phyloP scores from a whole-genome alignment of 495 filamentous ascomycete species.

The Penicillium desertorum region DNA sequence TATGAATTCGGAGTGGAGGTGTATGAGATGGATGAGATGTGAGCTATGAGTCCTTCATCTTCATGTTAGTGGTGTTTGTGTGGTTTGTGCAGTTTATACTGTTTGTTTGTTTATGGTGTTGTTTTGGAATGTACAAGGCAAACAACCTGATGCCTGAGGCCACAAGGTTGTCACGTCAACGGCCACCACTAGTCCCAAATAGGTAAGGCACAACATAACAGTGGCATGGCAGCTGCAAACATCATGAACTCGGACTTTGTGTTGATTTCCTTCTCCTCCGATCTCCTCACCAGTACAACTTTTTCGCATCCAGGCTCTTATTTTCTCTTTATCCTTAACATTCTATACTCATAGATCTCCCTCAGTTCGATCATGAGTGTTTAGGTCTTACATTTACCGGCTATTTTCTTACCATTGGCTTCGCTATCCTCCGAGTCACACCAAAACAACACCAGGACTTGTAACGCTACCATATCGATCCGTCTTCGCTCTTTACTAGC shows the following conservation, averaged over 20 bases:
- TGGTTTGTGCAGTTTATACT: slow-evolving; percentile 5
- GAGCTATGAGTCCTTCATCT: not conserved
- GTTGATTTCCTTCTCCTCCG: slow-evolving; percentile 26
- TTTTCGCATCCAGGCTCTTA: slow-evolving; percentile 9
- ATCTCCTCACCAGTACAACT: slow-evolving; percentile 22
- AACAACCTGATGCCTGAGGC: slow-evolving; percentile 20
- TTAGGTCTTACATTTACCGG: slow-evolving; percentile 13
- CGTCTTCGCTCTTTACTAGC: not conserved
- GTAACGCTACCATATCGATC: not conserved
- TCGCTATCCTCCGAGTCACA: slow-evolving; percentile 11
- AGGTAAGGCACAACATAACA: slow-evolving; percentile 46
- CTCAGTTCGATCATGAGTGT: slow-evolving; percentile 28
- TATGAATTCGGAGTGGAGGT: not conserved
- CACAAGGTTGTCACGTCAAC: slow-evolving; percentile 47
- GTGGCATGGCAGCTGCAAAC: slow-evolving; percentile 45
- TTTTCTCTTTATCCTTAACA: slow-evolving; percentile 16
- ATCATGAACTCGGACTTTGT: slow-evolving; percentile 34
- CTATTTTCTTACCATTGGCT: slow-evolving; percentile 13
- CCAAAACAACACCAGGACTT: not conserved
- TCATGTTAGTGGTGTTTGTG: slow-evolving; percentile 1
- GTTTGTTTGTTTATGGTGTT: slow-evolving; percentile 16
- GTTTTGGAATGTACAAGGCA: slow-evolving; percentile 22
- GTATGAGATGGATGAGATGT: slow-evolving; percentile 2
- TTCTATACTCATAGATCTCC: slow-evolving; percentile 9
- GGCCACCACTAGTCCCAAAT: slow-evolving; percentile 32